A percentile compares a stretch with the other conserved stretches of the same genome.
Conservation (phyloP, 176 grass and related monocot species). For the Urochloa ruziziensis region DNA sequence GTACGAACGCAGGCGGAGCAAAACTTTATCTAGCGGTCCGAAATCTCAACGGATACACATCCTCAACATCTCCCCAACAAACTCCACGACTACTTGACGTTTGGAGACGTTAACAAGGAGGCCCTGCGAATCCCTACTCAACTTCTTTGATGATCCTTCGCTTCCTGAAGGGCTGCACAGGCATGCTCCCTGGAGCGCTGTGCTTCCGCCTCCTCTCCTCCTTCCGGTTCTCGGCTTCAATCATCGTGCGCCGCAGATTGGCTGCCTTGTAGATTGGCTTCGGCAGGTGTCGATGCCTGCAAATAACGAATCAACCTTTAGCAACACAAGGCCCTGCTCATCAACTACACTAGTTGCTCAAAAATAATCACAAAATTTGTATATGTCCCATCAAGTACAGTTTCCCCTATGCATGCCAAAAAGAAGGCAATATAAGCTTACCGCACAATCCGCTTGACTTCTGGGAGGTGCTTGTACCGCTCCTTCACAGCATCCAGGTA, state of each 20-base stretch:
- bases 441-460: slow-evolving; percentile 78
- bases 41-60: too few relatives aligned
- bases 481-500: slow-evolving; percentile 75
- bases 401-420: neutral
- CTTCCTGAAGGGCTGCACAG: slow-evolving; percentile 76
- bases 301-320: neutral
- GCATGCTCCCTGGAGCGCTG: slow-evolving; percentile 73
- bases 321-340: too few relatives aligned
- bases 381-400: neutral
- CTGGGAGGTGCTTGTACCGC: slow-evolving; percentile 78
- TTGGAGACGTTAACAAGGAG: too few relatives aligned
- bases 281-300: slow-evolving; percentile 85
- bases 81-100: too few relatives aligned
- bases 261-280: slow-evolving; percentile 86
- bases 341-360: neutral
- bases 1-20: too few relatives aligned
- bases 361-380: neutral
- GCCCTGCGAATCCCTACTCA: slow-evolving; percentile 23
- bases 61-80: too few relatives aligned
- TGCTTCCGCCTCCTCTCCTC: slow-evolving; percentile 63
- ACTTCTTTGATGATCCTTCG: slow-evolving; percentile 91
- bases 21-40: too few relatives aligned
- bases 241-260: slow-evolving; percentile 63
- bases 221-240: slow-evolving; percentile 74
- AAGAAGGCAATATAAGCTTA: slow-evolving; percentile 17